Evolutionary conservation across 768 basidiomycete species (phyloP).

Genomic region (Termitomyces sp.): DNA sequence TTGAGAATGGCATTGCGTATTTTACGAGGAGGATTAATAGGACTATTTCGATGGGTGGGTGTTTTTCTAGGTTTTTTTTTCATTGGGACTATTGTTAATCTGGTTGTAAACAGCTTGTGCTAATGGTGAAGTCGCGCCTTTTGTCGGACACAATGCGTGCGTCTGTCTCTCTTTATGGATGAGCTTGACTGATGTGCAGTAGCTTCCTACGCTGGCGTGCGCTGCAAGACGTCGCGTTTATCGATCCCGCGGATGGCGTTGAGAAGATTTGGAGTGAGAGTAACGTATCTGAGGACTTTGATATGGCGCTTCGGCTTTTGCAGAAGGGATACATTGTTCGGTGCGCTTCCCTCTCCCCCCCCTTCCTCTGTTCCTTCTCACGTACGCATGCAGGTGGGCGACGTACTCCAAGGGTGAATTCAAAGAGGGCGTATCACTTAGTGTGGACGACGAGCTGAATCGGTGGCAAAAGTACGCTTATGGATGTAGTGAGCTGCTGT

Average conservation of each 20-base stretch:
- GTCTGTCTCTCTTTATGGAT: background rate
- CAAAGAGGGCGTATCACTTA: conserved; percentile 88
- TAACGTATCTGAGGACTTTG: conserved; percentile 81
- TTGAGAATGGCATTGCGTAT: conserved; percentile 83
- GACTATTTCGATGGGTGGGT: conserved; percentile 67
- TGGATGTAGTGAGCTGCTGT: conserved; percentile 68
- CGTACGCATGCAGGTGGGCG: conserved; percentile 51
- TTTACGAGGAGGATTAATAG: conserved; percentile 79
- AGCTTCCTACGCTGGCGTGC: conserved; percentile 81
- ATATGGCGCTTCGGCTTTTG: conserved; percentile 66
- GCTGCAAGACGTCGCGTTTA: conserved; percentile 75
- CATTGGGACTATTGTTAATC: too few species aligned
- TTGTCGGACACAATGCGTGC: conserved; percentile 77
- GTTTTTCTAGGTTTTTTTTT: too few species aligned
- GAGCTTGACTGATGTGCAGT: background rate
- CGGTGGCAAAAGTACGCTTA: conserved; percentile 80
- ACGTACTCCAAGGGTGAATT: conserved; percentile 82
- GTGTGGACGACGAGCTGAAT: conserved; percentile 84
- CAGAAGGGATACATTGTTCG: conserved; percentile 63
- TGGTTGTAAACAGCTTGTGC: conserved; percentile 46
- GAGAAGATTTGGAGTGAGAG: conserved; percentile 74
- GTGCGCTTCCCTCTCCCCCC: conserved; percentile 22
- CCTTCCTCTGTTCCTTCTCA: too few species aligned
- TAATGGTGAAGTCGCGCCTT: conserved; percentile 78
- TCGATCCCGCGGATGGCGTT: conserved; percentile 58